Evolutionary conservation across 2,329 filamentous ascomycete species (phyloP), one percentile per base, ranked within the genome.

Genomic region (Hymenoscyphus albidus): DNA sequence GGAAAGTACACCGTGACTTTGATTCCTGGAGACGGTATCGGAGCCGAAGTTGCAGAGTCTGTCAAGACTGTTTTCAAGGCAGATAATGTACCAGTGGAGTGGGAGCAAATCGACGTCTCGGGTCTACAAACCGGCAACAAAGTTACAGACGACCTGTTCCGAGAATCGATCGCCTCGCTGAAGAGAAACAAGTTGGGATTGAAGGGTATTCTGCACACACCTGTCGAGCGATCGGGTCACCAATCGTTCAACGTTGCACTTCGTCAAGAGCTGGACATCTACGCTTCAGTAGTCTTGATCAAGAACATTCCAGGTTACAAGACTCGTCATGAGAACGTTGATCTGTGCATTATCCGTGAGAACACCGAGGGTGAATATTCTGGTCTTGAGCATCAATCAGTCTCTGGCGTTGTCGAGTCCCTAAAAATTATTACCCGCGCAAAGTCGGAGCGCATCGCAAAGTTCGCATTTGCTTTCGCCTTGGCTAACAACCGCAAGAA

Each of bases 311-410:
- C 95, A 74, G 95, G 95, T 76, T 97, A 98, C 85, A 82, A 95
- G 82, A 99, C 95, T 70, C 92, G 95, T 78, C 95, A 99, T 86
- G 90, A 96, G 81, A 87, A 95, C 80, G 92, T 99, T 78, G 95
- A 99, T 80, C 88, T 98, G 73, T 97, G 93, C 88, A 97, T 99
- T 81, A 97, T 99, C 82, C 95, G 95, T 82, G 95, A 99, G 85
- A 99, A 99, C 86, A 99, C 95, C 77, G 95, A 99, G 86, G 95
- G 95, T 77, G 95, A 99, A 85, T 99, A 99, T 86, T 97, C 93
- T 70, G 95, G 95, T 68, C 88, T 99, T 68, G 95, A 99, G 86
- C 95, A 99, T 84, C 94, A 98, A 85, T 96, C 92, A 69, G 95
- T 99, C 61, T 86, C 85, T 71, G 95, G 95, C 73, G 95, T 99